Percentiles rank a stretch among this genome's conserved stretches.
phyloP scores from a whole-genome alignment of 2,329 filamentous ascomycete genomes.

The Paraconiothyrium brasiliense region DNA sequence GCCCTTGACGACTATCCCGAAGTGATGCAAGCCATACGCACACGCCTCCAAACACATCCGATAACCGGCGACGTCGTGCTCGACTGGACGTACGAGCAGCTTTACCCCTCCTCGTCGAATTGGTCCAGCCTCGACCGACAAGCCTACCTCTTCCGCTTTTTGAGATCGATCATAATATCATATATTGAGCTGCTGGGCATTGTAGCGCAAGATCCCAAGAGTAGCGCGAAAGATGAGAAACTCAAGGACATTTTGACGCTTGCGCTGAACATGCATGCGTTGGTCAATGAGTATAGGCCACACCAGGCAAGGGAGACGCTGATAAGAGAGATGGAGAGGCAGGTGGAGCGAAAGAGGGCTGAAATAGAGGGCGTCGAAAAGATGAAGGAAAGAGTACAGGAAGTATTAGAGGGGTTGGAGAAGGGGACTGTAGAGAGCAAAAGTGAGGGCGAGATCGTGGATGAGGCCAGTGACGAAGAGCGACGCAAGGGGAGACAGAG shows the following conservation, averaged over 20 bases:
- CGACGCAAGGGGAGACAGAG: slow-evolving; percentile 39
- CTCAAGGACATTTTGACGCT: slow-evolving; percentile 81
- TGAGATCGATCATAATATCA: slow-evolving; percentile 86
- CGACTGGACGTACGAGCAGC: slow-evolving; percentile 74
- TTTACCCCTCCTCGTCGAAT: slow-evolving; percentile 65
- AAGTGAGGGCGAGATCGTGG: slow-evolving; percentile 23
- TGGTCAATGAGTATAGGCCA: slow-evolving; percentile 92
- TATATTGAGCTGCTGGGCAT: slow-evolving; percentile 85
- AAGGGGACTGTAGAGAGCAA: slow-evolving; percentile 25
- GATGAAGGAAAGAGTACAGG: slow-evolving; percentile 76
- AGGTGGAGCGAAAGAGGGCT: slow-evolving; percentile 74
- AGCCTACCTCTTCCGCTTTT: slow-evolving; percentile 75
- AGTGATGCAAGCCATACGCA: slow-evolving; percentile 36
- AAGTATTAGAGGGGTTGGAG: slow-evolving; percentile 74
- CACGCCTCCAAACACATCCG: slow-evolving; percentile 31
- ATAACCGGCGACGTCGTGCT: slow-evolving; percentile 65
- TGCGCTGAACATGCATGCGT: slow-evolving; percentile 89
- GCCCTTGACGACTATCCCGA: slow-evolving; percentile 37
- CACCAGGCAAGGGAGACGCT: slow-evolving; percentile 91
- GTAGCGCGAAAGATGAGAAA: slow-evolving; percentile 75
- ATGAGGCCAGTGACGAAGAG: slow-evolving; percentile 30
- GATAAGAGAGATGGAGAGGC: slow-evolving; percentile 87
- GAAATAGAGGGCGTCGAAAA: slow-evolving; percentile 76
- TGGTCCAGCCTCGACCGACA: slow-evolving; percentile 60
- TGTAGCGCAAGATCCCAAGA: slow-evolving; percentile 56